These are phyloP conservation scores for Quercus alba DNA, from an alignment of 306 rosid species.

Conservation along the genomic window DNA sequence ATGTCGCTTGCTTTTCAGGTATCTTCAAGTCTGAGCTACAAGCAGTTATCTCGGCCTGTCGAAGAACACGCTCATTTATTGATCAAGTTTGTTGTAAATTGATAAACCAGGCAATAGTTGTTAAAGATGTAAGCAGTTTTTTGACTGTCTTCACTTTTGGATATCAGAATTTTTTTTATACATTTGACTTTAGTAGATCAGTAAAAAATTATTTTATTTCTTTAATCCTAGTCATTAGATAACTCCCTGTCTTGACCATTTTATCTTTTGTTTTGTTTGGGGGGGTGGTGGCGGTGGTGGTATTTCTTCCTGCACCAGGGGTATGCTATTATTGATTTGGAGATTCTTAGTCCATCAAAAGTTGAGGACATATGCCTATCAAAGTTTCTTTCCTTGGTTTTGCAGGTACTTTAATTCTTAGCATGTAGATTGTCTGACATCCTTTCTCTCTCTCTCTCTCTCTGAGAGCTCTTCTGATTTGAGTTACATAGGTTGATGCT, in stretches of 20 bases:
- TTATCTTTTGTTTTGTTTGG: neutral
- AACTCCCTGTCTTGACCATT: conserved; percentile 1
- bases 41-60: conserved; percentile 68
- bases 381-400: conserved; percentile 57
- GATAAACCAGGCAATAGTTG: conserved; percentile 45
- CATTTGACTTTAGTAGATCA: neutral
- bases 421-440: neutral
- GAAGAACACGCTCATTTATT: conserved; percentile 58
- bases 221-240: neutral
- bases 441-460: neutral
- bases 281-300: neutral
- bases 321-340: conserved; percentile 70
- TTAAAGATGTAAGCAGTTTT: conserved; percentile 53
- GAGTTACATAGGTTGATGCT: conserved; percentile 8
- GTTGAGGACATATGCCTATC: conserved; percentile 56
- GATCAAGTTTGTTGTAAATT: conserved; percentile 54
- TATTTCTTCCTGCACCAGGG: conserved; percentile 64
- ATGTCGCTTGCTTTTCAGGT: conserved; percentile 43
- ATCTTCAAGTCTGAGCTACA: conserved; percentile 72
- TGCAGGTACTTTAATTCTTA: conserved; percentile 61
- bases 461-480: neutral
- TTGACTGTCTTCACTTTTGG: conserved; percentile 12
- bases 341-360: conserved; percentile 53
- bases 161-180: neutral
- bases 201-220: neutral